These are phyloP conservation scores for Ceratocystis ficicola DNA, from an alignment of 2,329 filamentous ascomycete genomes.

Conservation along the genomic window DNA sequence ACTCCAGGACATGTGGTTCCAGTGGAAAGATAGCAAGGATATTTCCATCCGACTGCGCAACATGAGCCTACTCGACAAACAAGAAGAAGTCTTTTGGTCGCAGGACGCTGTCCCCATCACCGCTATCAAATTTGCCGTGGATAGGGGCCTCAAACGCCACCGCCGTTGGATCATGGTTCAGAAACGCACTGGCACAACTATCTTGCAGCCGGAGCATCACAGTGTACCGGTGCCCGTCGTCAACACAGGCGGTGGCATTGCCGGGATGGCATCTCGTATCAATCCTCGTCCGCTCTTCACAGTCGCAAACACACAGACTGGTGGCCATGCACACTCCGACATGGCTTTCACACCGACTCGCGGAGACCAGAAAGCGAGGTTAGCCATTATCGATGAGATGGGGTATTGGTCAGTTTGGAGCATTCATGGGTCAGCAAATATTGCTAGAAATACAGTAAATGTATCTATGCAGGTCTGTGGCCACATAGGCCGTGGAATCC, in stretches of 20 bases:
- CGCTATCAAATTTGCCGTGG: constrained; percentile 39
- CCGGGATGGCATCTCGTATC: constrained; percentile 38
- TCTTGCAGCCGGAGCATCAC: constrained; percentile 42
- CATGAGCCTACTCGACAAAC: constrained; percentile 33
- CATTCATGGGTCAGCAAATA: constrained; percentile 33
- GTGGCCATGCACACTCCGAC: constrained; percentile 46
- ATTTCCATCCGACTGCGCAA: constrained; percentile 38
- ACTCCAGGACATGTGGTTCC: constrained; percentile 39
- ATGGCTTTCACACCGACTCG: constrained; percentile 49
- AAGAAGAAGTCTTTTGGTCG: constrained; percentile 42
- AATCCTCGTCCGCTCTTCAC: constrained; percentile 43
- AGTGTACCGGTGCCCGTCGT: constrained; percentile 29
- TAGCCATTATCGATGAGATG: constrained; percentile 52
- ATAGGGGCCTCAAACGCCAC: constrained; percentile 29
- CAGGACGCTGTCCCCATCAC: constrained; percentile 40
- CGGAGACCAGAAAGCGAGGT: constrained; percentile 38
- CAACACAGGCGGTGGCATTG: constrained; percentile 4
- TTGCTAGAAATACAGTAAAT: constrained; percentile 29
- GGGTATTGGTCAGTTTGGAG: constrained; percentile 61
- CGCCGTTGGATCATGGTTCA: constrained; percentile 43
- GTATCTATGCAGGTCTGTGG: constrained; percentile 33
- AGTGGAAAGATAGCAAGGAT: constrained; percentile 40
- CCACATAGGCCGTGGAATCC: constrained; percentile 33
- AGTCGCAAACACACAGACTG: constrained; percentile 42
- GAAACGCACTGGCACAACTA: constrained; percentile 39